Evolutionary conservation across 2,329 filamentous ascomycete genomes (phyloP), one percentile per base, ranked within the genome.

Genomic region (Xylariales sp.): DNA sequence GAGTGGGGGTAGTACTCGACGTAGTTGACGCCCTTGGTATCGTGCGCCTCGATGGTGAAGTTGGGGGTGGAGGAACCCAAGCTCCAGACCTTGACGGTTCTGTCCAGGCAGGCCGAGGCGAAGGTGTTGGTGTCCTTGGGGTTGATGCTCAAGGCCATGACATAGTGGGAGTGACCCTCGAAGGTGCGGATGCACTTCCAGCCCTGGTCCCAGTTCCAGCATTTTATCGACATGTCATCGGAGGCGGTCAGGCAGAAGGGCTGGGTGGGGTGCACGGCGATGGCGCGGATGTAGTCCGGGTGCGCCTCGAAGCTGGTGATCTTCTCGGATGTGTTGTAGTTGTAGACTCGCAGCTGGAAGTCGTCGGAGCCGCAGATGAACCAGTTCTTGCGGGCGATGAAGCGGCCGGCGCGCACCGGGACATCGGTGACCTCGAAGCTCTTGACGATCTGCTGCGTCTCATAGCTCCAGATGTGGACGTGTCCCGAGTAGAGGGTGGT

Each of bases 301-400:
- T 98, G 93, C 36, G 90, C 91, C 69, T 97, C 91, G 65, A 96
- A 97, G 13, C 87, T 87, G 38, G 89, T 91, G 56, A 97, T 93
- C 78, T 96, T 97, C 68, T 98, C 93, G 43, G 88, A 95, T 38
- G 93, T 98, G 70, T 98, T 97, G 77, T 97, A 98, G 72, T 98
- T 97, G 78, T 95, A 95, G 47, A 95, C 87, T 53, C 91, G 85
- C 38, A 81, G 63, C 60, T 81, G 76, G 69, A 94, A 98, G 70
- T 95, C 88, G 69, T 95, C 88, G 51, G 85, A 91, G 58, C 93
- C 93, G 67, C 88, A 93, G 39, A 95, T 88, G 53, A 95, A 94
- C 93, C 93, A 98, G 67, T 97, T 98, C 81, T 98, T 98, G 55
- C 93, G 81, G 51, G 93, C 88, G 58, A 98, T 81, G 65, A 98